Percentiles rank a stretch among this genome's conserved stretches.
These are phyloP conservation scores for Plectosphaerella sp. DNA, from an alignment of 2,329 filamentous ascomycete genomes.

Conservation along the genomic window DNA sequence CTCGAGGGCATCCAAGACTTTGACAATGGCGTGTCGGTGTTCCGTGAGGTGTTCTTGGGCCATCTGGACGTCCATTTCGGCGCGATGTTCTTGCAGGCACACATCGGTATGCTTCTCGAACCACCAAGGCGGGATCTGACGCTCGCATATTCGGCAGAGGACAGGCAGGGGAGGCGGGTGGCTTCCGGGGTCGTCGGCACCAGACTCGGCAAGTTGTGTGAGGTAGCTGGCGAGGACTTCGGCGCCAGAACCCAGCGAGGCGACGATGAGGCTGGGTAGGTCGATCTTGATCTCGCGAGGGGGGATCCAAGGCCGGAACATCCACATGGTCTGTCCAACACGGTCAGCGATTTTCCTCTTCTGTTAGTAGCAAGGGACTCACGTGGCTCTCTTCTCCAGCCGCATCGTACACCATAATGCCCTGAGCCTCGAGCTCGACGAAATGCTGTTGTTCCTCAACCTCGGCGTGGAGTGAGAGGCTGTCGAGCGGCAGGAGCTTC, in stretches of 20 bases:
- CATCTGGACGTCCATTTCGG: constrained; percentile 97
- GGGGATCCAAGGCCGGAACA: constrained; percentile 87
- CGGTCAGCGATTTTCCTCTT: constrained; percentile 1
- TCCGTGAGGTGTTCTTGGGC: constrained; percentile 88
- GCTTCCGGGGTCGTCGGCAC: constrained; percentile 67
- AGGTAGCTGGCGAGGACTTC: constrained; percentile 93
- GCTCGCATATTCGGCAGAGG: constrained; percentile 94
- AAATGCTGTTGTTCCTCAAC: constrained; percentile 29
- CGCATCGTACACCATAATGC: constrained; percentile 96
- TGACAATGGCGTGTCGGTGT: constrained; percentile 91
- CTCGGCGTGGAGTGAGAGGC: constrained; percentile 27
- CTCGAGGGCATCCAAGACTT: constrained; percentile 88
- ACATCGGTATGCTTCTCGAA: constrained; percentile 98
- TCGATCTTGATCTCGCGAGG: constrained; percentile 95
- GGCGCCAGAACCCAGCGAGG: constrained; percentile 89
- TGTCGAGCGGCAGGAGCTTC: constrained; percentile 49
- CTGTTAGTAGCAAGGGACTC: constrained; percentile 35
- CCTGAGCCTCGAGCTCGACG: constrained; percentile 87
- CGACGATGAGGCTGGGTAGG: constrained; percentile 81
- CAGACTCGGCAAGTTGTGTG: constrained; percentile 80
- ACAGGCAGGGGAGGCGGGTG: constrained; percentile 80
- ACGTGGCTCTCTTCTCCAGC: constrained; percentile 86
- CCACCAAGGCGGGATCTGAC: constrained; percentile 98
- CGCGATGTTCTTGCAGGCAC: constrained; percentile 90
- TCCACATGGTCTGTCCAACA: constrained; percentile 86